Conservation (phyloP, 2,329 filamentous ascomycete species). For the Clonostachys byssicola region DNA sequence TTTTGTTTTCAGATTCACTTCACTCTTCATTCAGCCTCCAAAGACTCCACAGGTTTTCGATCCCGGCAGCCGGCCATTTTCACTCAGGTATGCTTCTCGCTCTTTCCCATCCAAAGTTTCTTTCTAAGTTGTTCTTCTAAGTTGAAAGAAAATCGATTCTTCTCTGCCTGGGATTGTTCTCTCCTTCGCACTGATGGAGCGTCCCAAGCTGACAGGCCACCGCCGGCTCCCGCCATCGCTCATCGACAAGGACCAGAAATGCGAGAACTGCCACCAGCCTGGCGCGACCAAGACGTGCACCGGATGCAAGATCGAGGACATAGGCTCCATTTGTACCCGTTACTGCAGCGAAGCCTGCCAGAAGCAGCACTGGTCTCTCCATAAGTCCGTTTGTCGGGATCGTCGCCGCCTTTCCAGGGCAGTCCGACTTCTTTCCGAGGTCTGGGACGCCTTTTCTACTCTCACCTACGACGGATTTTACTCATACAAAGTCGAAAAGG, state of each 20-base stretch:
- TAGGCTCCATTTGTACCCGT: neutral
- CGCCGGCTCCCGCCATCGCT: no score
- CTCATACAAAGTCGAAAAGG: neutral
- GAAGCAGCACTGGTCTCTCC: neutral
- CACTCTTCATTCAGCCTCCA: no score
- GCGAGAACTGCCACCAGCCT: neutral
- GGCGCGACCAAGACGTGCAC: neutral
- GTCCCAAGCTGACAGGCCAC: no score
- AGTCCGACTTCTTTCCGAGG: neutral
- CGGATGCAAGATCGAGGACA: neutral
- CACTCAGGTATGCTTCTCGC: no score
- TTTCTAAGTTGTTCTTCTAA: no score
- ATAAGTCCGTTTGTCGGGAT: neutral
- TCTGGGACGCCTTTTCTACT: neutral
- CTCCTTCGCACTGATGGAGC: no score
- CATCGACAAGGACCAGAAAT: neutral
- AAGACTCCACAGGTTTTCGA: no score
- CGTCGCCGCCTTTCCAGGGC: neutral
- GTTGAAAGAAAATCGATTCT: no score
- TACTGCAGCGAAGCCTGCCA: neutral
- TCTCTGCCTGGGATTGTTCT: no score
- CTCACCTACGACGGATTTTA: neutral
- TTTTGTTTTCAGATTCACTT: no score
- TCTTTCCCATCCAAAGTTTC: no score
- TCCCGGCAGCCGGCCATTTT: no score